Percentiles rank a stretch among this genome's conserved stretches.
Conservation (phyloP, 495 filamentous ascomycete species). For the Annulohypoxylon stygium region DNA sequence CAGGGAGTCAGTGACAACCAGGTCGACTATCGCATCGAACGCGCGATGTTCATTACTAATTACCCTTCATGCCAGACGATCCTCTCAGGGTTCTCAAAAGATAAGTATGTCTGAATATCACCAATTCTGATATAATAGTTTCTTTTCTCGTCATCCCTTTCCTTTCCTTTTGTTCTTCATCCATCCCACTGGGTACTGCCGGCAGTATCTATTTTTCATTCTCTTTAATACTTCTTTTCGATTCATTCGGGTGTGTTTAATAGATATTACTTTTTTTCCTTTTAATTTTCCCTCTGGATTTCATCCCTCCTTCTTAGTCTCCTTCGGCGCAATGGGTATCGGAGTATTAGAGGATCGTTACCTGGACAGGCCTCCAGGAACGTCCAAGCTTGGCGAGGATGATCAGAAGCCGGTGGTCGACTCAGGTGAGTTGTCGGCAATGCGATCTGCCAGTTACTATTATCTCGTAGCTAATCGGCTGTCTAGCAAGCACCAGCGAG, state of each 20-base stretch:
- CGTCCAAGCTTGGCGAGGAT: conserved; percentile 44
- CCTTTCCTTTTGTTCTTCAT: conserved; percentile 15
- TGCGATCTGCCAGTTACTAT: not conserved
- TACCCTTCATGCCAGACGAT: conserved; percentile 29
- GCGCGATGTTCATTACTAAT: conserved; percentile 30
- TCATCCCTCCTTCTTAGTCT: conserved; percentile 1
- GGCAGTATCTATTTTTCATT: conserved; percentile 40
- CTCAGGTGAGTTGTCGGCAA: conserved; percentile 23
- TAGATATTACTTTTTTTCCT: conserved; percentile 17
- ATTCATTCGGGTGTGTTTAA: conserved; percentile 28
- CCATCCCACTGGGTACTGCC: conserved; percentile 33
- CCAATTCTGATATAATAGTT: conserved; percentile 4
- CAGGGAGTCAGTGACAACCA: conserved; percentile 21
- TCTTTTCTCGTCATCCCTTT: conserved; percentile 18
- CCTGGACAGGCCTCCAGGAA: conserved; percentile 45
- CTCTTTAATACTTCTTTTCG: conserved; percentile 22
- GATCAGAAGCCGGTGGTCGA: conserved; percentile 20
- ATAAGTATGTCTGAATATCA: conserved; percentile 36
- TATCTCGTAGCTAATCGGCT: conserved; percentile 16
- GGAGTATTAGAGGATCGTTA: conserved; percentile 41
- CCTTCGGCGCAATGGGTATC: conserved; percentile 37
- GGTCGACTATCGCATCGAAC: conserved; percentile 16
- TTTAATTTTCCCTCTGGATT: not conserved
- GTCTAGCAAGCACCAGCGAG: conserved; percentile 30
- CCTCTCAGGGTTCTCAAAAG: conserved; percentile 8